Evolutionary conservation across 106 monocot species (phyloP).

Genomic region (Platanthera zijinensis): DNA sequence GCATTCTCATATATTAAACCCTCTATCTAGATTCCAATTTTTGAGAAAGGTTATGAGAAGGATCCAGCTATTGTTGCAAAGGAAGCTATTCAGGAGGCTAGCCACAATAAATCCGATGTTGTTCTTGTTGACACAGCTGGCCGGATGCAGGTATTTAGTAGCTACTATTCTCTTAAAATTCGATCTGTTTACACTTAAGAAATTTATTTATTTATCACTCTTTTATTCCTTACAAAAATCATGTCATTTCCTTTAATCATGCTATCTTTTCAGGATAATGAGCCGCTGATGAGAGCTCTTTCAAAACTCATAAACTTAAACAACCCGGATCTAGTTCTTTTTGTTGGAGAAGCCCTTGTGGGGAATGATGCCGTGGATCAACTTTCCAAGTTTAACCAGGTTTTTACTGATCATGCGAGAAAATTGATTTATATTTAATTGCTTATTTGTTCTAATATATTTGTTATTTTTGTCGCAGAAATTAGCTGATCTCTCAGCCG

Average conservation of each 20-base stretch:
- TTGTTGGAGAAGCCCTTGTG: conserved; percentile 94
- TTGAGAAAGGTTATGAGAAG: conserved; percentile 98
- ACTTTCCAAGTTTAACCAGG: conserved; percentile 90
- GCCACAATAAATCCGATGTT: conserved; percentile 77
- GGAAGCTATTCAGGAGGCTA: conserved; percentile 90
- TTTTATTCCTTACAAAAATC: not conserved
- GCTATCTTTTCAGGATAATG: conserved; percentile 68
- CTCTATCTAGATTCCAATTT: conserved; percentile 79
- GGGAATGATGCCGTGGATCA: conserved; percentile 99
- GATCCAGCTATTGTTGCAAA: conserved; percentile 97
- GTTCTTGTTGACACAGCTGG: conserved; percentile 99
- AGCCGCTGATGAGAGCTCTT: conserved; percentile 93
- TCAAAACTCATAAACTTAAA: conserved; percentile 98
- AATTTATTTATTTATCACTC: not conserved
- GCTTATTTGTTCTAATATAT: not conserved
- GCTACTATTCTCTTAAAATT: not conserved
- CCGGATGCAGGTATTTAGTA: conserved; percentile 69
- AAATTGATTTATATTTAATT: not conserved
- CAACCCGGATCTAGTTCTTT: conserved; percentile 87
- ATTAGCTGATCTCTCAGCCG: conserved; percentile 71
- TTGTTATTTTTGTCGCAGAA: conserved; percentile 45
- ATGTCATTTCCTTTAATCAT: not conserved
- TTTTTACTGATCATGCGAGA: conserved; percentile 9
- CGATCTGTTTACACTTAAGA: not conserved
- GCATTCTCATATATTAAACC: not conserved